phyloP scores from a whole-genome alignment of 106 monocot genomes.

The Narthecium ossifragum region DNA sequence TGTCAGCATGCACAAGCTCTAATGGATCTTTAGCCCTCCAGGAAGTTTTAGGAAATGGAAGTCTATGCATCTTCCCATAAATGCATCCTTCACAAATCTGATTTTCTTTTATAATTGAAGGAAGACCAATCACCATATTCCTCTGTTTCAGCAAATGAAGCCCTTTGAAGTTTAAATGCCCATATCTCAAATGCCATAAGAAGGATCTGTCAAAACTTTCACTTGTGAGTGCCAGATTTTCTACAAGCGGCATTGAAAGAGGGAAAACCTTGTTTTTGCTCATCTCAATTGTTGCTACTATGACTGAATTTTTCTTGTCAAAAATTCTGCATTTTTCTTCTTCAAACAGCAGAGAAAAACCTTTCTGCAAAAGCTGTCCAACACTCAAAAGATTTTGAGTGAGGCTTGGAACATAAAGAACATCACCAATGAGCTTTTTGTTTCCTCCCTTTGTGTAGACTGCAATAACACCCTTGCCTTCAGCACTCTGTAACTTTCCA shows the following conservation, averaged over 20 bases:
- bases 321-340: background rate
- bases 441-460: background rate
- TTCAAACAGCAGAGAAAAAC: background rate
- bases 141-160: constrained; percentile 3
- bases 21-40: background rate
- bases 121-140: constrained; percentile 4
- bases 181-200: constrained; percentile 3
- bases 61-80: background rate
- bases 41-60: background rate
- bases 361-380: background rate
- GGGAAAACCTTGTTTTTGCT: background rate
- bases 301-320: background rate
- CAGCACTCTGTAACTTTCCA: background rate
- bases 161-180: constrained; percentile 2
- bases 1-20: constrained; percentile 3
- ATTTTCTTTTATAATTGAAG: background rate
- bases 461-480: background rate
- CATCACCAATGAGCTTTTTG: background rate
- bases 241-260: background rate
- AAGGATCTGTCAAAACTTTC: background rate
- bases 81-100: constrained; percentile 9
- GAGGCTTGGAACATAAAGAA: background rate
- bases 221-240: background rate
- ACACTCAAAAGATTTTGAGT: background rate
- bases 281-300: background rate